Conservation (phyloP, 2,329 filamentous ascomycete genomes). For the Diaporthe citriasiana region DNA sequence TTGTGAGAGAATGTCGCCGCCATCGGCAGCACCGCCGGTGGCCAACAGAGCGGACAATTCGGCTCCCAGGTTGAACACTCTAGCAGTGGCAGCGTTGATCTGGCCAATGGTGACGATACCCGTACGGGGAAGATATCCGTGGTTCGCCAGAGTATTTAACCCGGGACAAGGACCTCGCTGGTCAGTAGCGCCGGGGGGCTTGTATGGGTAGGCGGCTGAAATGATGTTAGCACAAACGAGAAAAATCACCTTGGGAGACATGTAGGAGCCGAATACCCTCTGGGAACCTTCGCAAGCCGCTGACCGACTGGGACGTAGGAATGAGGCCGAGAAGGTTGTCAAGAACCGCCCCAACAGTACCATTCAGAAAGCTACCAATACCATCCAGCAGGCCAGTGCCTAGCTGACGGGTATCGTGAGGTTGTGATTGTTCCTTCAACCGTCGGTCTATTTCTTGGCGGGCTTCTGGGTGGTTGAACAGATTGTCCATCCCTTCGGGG, state of each 20-base stretch:
- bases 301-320: neutral
- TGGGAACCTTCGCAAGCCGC: conserved; percentile 19
- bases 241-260: neutral
- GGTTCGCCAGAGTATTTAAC: conserved; percentile 55
- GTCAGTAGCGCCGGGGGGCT: conserved; percentile 5
- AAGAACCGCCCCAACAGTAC: neutral
- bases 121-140: conserved; percentile 53
- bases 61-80: conserved; percentile 41
- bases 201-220: conserved; percentile 8
- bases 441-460: conserved; percentile 41
- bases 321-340: conserved; percentile 28
- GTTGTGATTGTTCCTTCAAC: conserved; percentile 9
- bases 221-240: neutral
- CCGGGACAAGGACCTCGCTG: conserved; percentile 51
- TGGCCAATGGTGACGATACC: conserved; percentile 42
- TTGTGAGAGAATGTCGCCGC: conserved; percentile 41
- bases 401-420: neutral
- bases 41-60: conserved; percentile 39
- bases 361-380: neutral
- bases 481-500: conserved; percentile 39
- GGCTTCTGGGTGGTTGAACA: conserved; percentile 42
- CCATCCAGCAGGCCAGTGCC: neutral
- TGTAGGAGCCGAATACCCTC: neutral
- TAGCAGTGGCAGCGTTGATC: conserved; percentile 40
- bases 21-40: conserved; percentile 35